Percentiles rank a stretch among this genome's conserved stretches.
Conservation (phyloP, 805 yeast genomes). For the Wickerhamiella azymoides region DNA sequence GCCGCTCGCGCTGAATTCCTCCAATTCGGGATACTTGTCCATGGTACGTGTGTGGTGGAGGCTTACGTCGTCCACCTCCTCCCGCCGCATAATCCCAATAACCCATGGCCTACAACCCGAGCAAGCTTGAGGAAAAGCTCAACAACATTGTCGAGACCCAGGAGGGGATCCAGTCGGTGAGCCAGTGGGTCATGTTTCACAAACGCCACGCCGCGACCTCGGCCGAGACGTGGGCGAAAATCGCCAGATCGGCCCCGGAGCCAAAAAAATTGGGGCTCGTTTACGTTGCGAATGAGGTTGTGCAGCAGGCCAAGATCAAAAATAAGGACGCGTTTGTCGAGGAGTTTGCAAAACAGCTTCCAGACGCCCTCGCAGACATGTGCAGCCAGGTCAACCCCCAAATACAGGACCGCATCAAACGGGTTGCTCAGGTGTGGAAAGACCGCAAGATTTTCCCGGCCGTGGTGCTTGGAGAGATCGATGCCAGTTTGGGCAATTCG, state of each 20-base stretch:
- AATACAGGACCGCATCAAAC: conserved; percentile 37
- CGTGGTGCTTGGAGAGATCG: conserved; percentile 24
- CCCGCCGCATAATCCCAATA: too few relatives aligned
- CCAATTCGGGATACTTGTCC: conserved; percentile 54
- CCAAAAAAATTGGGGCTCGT: conserved; percentile 41
- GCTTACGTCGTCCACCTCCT: too few relatives aligned
- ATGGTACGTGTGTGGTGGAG: too few relatives aligned
- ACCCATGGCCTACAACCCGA: conserved; percentile 20
- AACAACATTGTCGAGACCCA: conserved; percentile 41
- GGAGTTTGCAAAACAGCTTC: conserved; percentile 39
- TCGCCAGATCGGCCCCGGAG: conserved; percentile 24
- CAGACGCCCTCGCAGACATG: conserved; percentile 26
- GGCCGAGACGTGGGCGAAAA: conserved; percentile 39
- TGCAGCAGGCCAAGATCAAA: conserved; percentile 60
- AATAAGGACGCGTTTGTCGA: conserved; percentile 42
- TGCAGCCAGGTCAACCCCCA: conserved; percentile 29
- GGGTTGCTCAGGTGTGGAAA: conserved; percentile 54
- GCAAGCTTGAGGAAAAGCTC: conserved; percentile 19
- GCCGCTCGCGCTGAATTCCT: conserved; percentile 30
- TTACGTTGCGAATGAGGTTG: conserved; percentile 67
- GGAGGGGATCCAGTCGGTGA: conserved; percentile 57
- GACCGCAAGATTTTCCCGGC: conserved; percentile 40
- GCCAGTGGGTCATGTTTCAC: conserved; percentile 61
- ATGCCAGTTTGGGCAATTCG: conserved; percentile 13
- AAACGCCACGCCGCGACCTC: conserved; percentile 41